Evolutionary conservation across 495 filamentous ascomycete genomes (phyloP).

Genomic region (Corynascus novoguineensis): DNA sequence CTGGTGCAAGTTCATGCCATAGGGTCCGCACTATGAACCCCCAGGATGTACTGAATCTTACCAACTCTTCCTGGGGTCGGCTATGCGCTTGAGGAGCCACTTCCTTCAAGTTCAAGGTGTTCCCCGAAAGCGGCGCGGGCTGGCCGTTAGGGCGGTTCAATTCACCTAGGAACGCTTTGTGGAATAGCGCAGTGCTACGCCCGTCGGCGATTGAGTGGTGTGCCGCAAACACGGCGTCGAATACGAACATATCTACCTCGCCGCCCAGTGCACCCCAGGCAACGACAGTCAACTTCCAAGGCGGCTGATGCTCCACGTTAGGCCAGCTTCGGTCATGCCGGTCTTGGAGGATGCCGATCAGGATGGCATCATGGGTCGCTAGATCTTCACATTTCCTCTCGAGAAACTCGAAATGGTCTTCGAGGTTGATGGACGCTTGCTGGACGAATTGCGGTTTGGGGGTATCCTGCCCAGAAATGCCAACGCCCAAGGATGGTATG

Average conservation of each 20-base stretch:
- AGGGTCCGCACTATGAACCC: slow-evolving; percentile 21
- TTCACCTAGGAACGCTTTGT: slow-evolving; percentile 27
- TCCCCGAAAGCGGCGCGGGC: slow-evolving; percentile 3
- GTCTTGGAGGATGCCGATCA: slow-evolving; percentile 16
- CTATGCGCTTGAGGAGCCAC: neutral
- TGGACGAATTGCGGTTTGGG: slow-evolving; percentile 28
- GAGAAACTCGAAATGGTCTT: slow-evolving; percentile 27
- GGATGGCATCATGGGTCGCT: slow-evolving; percentile 13
- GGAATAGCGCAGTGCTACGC: slow-evolving; percentile 31
- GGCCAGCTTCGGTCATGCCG: slow-evolving; percentile 26
- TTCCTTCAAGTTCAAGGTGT: slow-evolving; percentile 12
- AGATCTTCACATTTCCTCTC: neutral
- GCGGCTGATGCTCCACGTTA: slow-evolving; percentile 21
- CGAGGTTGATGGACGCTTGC: slow-evolving; percentile 25
- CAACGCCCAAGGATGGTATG: slow-evolving; percentile 30
- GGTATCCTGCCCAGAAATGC: slow-evolving; percentile 26
- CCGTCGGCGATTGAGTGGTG: slow-evolving; percentile 36
- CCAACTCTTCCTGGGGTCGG: slow-evolving; percentile 21
- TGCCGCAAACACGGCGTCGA: slow-evolving; percentile 32
- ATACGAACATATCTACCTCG: neutral
- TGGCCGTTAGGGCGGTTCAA: slow-evolving; percentile 15
- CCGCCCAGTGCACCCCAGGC: neutral
- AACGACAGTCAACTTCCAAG: slow-evolving; percentile 31
- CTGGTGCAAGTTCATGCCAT: slow-evolving; percentile 20
- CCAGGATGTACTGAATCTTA: slow-evolving; percentile 27